Percentiles rank a stretch among this genome's conserved stretches.
Conservation (phyloP, 768 basidiomycete genomes). For the Boletales sp. region DNA sequence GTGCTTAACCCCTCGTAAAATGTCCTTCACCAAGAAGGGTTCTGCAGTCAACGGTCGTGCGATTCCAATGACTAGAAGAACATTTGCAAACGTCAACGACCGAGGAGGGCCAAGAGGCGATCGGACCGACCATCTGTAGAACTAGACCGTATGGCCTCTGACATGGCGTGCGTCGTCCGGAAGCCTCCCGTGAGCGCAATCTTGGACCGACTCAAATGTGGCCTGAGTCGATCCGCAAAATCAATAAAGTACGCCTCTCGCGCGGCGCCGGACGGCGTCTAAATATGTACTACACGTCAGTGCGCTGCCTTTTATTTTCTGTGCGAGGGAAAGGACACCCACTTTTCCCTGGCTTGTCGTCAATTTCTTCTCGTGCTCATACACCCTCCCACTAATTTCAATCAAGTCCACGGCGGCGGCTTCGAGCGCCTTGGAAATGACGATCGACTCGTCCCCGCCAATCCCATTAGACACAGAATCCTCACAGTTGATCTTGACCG, state of each 20-base stretch:
- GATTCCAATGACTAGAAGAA: conserved; percentile 24
- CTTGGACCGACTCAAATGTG: conserved; percentile 22
- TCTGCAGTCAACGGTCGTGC: conserved; percentile 30
- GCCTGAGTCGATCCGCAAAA: conserved; percentile 27
- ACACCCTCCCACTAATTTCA: conserved; percentile 39
- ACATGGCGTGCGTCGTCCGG: conserved; percentile 26
- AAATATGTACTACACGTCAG: no score
- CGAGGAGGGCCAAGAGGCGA: background rate
- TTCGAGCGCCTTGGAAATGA: conserved; percentile 32
- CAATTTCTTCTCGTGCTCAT: conserved; percentile 21
- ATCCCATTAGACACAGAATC: conserved; percentile 30
- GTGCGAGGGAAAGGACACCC: background rate
- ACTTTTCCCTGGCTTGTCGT: conserved; percentile 7
- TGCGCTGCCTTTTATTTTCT: no score
- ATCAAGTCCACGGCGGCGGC: conserved; percentile 35
- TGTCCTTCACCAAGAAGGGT: conserved; percentile 27
- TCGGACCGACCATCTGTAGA: conserved; percentile 26
- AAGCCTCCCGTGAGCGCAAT: conserved; percentile 32
- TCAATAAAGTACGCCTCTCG: conserved; percentile 31
- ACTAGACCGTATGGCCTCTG: conserved; percentile 21
- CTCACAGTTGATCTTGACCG: conserved; percentile 33
- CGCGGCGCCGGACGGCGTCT: conserved; percentile 11
- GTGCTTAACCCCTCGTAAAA: conserved; percentile 22
- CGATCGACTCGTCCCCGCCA: conserved; percentile 28
- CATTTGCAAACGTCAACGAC: background rate